A percentile compares a stretch with the other conserved stretches of the same genome.
These are phyloP conservation scores for Corniculantispora saksenae DNA, from an alignment of 2,329 filamentous ascomycete species.

Conservation along the genomic window DNA sequence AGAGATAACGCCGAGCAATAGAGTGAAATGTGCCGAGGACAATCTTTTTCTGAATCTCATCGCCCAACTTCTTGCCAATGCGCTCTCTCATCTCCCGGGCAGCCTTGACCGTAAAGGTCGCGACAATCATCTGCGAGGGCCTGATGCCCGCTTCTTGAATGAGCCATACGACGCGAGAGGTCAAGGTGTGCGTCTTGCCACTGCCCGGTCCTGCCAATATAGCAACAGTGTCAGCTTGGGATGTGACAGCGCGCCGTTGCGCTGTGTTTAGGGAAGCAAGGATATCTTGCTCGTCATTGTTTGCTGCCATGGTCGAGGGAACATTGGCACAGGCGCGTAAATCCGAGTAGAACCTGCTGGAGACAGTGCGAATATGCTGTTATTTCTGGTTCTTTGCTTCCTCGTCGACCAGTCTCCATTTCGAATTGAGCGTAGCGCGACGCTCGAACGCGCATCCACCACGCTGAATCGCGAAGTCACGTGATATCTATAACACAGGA, in stretches of 20 bases:
- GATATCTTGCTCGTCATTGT: conserved; percentile 33
- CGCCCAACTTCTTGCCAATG: conserved; percentile 78
- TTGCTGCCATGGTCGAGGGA: conserved; percentile 4
- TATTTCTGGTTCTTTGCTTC: neutral
- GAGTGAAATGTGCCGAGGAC: conserved; percentile 95
- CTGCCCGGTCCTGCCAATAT: conserved; percentile 69
- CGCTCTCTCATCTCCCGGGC: conserved; percentile 90
- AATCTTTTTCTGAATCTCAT: conserved; percentile 72
- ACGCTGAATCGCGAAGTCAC: too few species aligned
- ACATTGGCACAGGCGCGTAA: neutral
- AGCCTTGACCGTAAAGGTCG: conserved; percentile 96
- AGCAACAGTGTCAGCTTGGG: conserved; percentile 56
- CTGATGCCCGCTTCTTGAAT: conserved; percentile 69
- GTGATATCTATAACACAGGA: too few species aligned
- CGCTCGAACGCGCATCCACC: too few species aligned
- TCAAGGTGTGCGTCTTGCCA: conserved; percentile 95
- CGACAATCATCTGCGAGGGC: conserved; percentile 88
- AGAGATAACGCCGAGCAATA: conserved; percentile 81
- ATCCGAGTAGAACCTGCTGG: neutral
- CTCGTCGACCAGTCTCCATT: too few species aligned
- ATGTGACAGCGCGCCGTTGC: conserved; percentile 58
- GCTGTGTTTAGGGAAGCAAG: conserved; percentile 55
- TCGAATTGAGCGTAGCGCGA: too few species aligned
- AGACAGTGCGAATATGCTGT: neutral
- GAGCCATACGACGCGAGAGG: conserved; percentile 87